Conservation (phyloP, 768 basidiomycete species). For the Kwoniella sp. region DNA sequence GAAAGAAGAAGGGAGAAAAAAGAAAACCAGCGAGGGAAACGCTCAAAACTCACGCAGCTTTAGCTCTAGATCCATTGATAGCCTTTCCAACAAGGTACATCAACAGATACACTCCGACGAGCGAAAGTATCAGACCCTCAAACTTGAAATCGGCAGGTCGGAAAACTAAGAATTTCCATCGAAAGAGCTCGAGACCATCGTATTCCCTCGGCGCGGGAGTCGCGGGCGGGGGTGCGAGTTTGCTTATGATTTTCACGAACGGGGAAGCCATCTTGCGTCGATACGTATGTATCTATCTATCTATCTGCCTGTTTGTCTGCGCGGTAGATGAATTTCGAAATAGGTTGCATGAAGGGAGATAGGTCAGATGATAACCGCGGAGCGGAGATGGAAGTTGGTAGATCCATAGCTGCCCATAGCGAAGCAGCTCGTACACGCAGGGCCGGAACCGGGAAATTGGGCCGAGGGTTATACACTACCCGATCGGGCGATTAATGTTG, state of each 20-base stretch:
- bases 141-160: conserved; percentile 77
- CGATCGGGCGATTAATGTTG: background rate
- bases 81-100: conserved; percentile 66
- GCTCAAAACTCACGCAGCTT: conserved; percentile 64
- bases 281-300: no score
- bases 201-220: conserved; percentile 66
- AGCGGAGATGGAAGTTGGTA: conserved; percentile 8
- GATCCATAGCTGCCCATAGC: background rate
- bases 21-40: no score
- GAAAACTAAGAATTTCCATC: conserved; percentile 75
- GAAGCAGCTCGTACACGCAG: background rate
- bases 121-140: conserved; percentile 65
- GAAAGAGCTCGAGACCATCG: conserved; percentile 68
- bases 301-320: no score
- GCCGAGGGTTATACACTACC: background rate
- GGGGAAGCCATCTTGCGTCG: conserved; percentile 27
- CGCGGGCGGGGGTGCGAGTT: conserved; percentile 62
- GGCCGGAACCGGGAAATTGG: conserved; percentile 15
- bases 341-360: conserved; percentile 1
- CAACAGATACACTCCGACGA: conserved; percentile 63
- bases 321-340: no score
- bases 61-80: conserved; percentile 65
- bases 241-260: conserved; percentile 34
- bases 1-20: no score
- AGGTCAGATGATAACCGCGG: background rate